phyloP scores from a whole-genome alignment of 2,329 filamentous ascomycete species.

The Lachnellula cervina region DNA sequence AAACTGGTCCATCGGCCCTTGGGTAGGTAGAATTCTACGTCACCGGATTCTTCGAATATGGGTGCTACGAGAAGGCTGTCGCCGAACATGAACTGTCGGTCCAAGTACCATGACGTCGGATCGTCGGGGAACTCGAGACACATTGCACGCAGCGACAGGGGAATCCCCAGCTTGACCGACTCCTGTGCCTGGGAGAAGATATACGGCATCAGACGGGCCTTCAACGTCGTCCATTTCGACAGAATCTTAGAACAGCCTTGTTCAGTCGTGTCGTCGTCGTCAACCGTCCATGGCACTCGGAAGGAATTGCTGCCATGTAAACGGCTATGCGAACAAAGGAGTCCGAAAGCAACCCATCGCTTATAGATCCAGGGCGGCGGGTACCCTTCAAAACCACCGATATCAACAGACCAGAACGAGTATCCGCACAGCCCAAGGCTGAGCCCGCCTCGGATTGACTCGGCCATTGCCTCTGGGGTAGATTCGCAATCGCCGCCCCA shows the following conservation, averaged over 20 bases:
- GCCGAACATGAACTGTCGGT: constrained; percentile 59
- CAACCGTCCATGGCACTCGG: constrained; percentile 60
- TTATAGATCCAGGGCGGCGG: constrained; percentile 57
- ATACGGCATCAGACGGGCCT: constrained; percentile 55
- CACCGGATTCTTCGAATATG: constrained; percentile 51
- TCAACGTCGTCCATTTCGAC: constrained; percentile 40
- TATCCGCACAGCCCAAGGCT: constrained; percentile 53
- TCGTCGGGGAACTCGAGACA: constrained; percentile 58
- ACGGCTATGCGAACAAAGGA: constrained; percentile 55
- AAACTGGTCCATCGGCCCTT: constrained; percentile 46
- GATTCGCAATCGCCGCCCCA: constrained; percentile 62
- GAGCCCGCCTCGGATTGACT: constrained; percentile 55
- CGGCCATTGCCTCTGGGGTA: constrained; percentile 57
- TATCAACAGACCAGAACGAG: constrained; percentile 58
- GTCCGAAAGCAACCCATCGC: constrained; percentile 59
- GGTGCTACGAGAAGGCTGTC: constrained; percentile 52
- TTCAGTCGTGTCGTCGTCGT: constrained; percentile 46
- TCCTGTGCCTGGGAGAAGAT: constrained; percentile 48
- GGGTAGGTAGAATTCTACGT: constrained; percentile 53
- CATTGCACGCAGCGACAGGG: constrained; percentile 51
- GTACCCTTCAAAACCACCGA: constrained; percentile 58
- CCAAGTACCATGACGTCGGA: constrained; percentile 51
- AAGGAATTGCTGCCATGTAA: constrained; percentile 56
- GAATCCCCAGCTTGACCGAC: constrained; percentile 45
- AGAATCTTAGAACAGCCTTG: constrained; percentile 45